These are phyloP conservation scores for Elaeis guineensis DNA, from an alignment of 176 grass and related monocot genomes.

Conservation along the genomic window DNA sequence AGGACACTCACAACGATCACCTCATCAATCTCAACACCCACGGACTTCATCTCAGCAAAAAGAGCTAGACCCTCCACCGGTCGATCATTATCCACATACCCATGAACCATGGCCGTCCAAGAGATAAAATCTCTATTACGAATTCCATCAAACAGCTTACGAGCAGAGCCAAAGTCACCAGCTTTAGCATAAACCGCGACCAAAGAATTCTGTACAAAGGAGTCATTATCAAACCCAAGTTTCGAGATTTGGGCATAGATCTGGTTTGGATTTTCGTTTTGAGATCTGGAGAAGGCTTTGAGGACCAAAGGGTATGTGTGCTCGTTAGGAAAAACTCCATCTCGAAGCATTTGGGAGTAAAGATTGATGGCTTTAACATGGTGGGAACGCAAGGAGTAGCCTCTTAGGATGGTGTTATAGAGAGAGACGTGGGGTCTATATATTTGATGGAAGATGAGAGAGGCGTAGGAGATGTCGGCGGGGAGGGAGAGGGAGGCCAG, in stretches of 20 bases:
- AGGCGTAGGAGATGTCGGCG: not conserved
- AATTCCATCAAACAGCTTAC: constrained; percentile 4
- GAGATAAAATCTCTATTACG: not conserved
- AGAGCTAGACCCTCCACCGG: not conserved
- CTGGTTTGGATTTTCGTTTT: not conserved
- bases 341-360: constrained; percentile 10
- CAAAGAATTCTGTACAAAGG: constrained; percentile 15
- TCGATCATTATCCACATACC: not conserved
- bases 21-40: constrained; percentile 10
- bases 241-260: constrained; percentile 14
- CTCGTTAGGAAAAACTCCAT: constrained; percentile 12
- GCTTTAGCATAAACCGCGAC: constrained; percentile 6
- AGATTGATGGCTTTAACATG: constrained; percentile 3
- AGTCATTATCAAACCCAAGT: not conserved
- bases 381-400: not conserved
- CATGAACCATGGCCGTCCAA: constrained; percentile 18
- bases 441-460: not conserved
- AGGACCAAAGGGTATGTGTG: constrained; percentile 22
- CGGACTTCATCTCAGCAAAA: constrained; percentile 7
- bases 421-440: not conserved
- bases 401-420: not conserved
- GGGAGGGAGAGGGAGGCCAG: constrained; percentile 1
- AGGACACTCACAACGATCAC: constrained; percentile 14
- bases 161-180: not conserved
- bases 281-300: constrained; percentile 3